phyloP scores from a whole-genome alignment of 495 filamentous ascomycete genomes.

The Hypoxylon rickii region DNA sequence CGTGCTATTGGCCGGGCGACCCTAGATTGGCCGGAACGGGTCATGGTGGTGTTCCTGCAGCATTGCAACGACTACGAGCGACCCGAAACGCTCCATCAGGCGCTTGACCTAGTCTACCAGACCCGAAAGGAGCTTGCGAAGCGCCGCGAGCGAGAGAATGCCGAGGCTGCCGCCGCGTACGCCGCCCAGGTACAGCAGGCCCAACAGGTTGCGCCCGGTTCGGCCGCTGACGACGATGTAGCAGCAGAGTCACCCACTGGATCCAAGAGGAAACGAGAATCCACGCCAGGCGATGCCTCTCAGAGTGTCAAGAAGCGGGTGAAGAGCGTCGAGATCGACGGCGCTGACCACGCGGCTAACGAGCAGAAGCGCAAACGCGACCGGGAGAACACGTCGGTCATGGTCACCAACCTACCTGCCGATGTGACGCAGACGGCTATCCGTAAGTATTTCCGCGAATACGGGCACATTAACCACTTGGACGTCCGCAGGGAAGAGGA shows the following conservation, averaged over 20 bases:
- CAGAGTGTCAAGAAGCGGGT: conserved; percentile 60
- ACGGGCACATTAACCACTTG: conserved; percentile 78
- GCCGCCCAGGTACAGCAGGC: conserved; percentile 44
- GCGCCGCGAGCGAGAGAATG: conserved; percentile 68
- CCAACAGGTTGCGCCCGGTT: conserved; percentile 38
- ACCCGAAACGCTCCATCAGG: conserved; percentile 69
- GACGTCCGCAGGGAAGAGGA: conserved; percentile 64
- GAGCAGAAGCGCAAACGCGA: conserved; percentile 68
- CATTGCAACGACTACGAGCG: conserved; percentile 89
- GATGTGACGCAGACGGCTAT: conserved; percentile 71
- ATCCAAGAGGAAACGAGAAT: conserved; percentile 74
- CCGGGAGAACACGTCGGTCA: conserved; percentile 84
- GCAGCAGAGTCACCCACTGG: conserved; percentile 36
- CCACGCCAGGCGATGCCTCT: conserved; percentile 45
- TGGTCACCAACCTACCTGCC: conserved; percentile 74
- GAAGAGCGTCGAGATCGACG: conserved; percentile 54
- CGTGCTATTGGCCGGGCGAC: conserved; percentile 69
- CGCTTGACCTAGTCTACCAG: conserved; percentile 69
- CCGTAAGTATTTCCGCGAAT: conserved; percentile 87
- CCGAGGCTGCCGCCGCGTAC: conserved; percentile 56
- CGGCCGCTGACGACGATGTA: conserved; percentile 33
- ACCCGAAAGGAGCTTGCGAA: conserved; percentile 64
- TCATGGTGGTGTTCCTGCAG: conserved; percentile 78
- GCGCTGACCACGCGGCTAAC: conserved; percentile 38
- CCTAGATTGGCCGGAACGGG: conserved; percentile 91